phyloP scores from a whole-genome alignment of 768 basidiomycete species.

The Mycena vulgaris region DNA sequence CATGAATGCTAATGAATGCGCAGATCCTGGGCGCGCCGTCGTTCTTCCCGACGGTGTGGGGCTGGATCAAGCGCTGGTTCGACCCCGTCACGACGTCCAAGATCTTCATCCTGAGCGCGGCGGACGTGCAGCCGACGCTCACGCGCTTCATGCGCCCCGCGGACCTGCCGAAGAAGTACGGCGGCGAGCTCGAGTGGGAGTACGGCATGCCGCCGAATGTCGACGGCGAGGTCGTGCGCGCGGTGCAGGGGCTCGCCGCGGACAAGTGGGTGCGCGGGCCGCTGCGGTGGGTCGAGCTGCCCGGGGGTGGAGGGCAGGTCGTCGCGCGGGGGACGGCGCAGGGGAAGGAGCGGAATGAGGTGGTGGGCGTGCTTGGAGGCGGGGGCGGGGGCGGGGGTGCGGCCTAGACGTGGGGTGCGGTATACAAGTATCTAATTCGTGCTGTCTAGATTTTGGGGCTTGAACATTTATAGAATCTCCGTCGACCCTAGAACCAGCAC shows the following conservation, averaged over 20 bases:
- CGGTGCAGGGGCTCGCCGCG: slow-evolving; percentile 54
- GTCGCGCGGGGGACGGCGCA: slow-evolving; percentile 24
- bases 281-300: slow-evolving; percentile 33
- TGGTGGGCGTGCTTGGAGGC: slow-evolving; percentile 6
- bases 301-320: slow-evolving; percentile 22
- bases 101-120: slow-evolving; percentile 64
- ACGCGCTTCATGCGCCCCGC: slow-evolving; percentile 56
- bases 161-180: slow-evolving; percentile 69
- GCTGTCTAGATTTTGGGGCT: background rate
- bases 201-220: slow-evolving; percentile 66
- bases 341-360: slow-evolving; percentile 35
- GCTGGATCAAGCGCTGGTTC: slow-evolving; percentile 73
- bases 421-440: background rate
- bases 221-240: slow-evolving; percentile 54
- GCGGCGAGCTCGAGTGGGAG: slow-evolving; percentile 68
- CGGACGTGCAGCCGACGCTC: slow-evolving; percentile 57
- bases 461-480: too few species aligned
- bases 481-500: too few species aligned
- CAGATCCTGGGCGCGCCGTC: slow-evolving; percentile 69
- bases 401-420: background rate
- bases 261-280: slow-evolving; percentile 49
- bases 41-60: slow-evolving; percentile 75
- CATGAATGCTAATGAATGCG: background rate
- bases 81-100: slow-evolving; percentile 71
- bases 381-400: background rate